A percentile compares a stretch with the other conserved stretches of the same genome.
phyloP scores from a whole-genome alignment of 164 flowering plant genomes.

The Sedum album region DNA sequence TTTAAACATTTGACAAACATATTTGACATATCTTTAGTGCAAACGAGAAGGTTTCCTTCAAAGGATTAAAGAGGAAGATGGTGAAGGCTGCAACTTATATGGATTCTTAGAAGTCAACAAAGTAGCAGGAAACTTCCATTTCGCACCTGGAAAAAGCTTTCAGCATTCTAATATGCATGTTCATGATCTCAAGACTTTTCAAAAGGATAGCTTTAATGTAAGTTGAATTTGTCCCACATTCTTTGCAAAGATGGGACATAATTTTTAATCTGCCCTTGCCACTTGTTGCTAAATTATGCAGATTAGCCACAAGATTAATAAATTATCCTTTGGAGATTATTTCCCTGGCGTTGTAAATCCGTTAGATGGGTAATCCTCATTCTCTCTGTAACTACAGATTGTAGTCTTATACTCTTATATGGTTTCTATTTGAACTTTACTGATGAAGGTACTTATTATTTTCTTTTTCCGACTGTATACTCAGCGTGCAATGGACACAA shows the following conservation, averaged over 20 bases:
- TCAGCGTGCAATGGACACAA: slow-evolving; percentile 70
- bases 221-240: slow-evolving; percentile 13
- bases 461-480: background rate
- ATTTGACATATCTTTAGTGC: slow-evolving; percentile 36
- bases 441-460: no score
- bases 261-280: background rate
- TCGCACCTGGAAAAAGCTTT: slow-evolving; percentile 91
- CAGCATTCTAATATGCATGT: slow-evolving; percentile 69
- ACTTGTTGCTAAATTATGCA: slow-evolving; percentile 20
- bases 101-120: slow-evolving; percentile 84
- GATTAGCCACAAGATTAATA: slow-evolving; percentile 81
- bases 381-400: background rate
- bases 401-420: background rate
- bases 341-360: slow-evolving; percentile 84
- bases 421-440: background rate
- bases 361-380: slow-evolving; percentile 54
- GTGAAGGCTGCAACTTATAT: slow-evolving; percentile 86
- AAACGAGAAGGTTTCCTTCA: slow-evolving; percentile 82
- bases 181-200: slow-evolving; percentile 65
- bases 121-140: slow-evolving; percentile 89
- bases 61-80: slow-evolving; percentile 76
- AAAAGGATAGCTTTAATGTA: slow-evolving; percentile 71
- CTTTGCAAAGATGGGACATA: background rate
- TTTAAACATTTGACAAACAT: background rate
- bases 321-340: slow-evolving; percentile 65